Base-by-base conservation (phyloP, 768 basidiomycete species). In the Tremella yokohamensis region DNA sequence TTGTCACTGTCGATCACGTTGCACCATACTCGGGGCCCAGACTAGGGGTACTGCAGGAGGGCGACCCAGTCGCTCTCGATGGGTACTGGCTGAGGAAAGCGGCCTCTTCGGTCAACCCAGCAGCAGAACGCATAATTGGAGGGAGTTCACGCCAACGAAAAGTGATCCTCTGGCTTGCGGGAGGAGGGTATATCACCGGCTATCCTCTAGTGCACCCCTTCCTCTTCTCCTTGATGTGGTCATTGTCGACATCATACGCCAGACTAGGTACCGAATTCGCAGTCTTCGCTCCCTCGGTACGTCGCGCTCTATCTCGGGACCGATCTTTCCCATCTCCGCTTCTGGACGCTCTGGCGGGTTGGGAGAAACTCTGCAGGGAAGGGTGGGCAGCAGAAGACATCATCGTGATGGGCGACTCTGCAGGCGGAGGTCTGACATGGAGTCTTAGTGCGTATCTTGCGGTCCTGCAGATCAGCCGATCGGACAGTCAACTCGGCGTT, bases 241-340 rank as follows among this genome's bases (percentile, higher is more conserved):
- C 49, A 1, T 12, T 61, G 1, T 47, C 6, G 11, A 22, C 18
- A 19, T 40, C 19, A 19, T 6, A 18, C 9, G 6, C 38, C 19
- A 2, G 16, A 44, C n/a, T 26, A 25, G 22, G 22, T 9, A 12
- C 22, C 11, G 48, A 26, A 1, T 44, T 47, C 24, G 16, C 44
- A 15, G 9, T 62, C 6, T 44, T 54, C 26, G 61, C 57, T 11
- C 61, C 61, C 8, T 18, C 19, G 24, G 48, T 58, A 18, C 51
- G 53, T 1, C 54, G 49, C 24, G 25, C 57, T 2, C 29, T 55
- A 2, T 37, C 40, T 15, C n/a, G 20, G 9, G 76, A 75, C 3
- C 79, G 84, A 60, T 82, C 87, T 8, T 90, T 90, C 79, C 89
- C 89, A 0, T 79, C 85, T 0, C 86, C 86, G 18, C 79, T 91